A percentile compares a stretch with the other conserved stretches of the same genome.
Conservation (phyloP, 2,329 filamentous ascomycete genomes). For the Diaporthe citri region DNA sequence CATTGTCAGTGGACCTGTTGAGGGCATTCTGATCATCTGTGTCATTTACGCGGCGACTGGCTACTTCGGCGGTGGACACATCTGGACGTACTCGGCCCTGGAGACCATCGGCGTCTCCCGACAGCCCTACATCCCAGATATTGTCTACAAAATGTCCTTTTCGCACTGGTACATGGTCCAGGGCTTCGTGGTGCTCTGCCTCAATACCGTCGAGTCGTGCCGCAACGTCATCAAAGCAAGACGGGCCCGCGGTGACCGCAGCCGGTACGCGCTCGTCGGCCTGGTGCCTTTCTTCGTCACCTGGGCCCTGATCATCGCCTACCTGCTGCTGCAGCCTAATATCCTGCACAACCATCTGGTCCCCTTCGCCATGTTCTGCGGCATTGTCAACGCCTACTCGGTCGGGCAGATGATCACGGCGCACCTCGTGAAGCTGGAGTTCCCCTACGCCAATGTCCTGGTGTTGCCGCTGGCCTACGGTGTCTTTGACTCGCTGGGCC, state of each 20-base stretch:
- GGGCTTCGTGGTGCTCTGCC: slow-evolving; percentile 82
- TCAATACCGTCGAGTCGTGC: slow-evolving; percentile 85
- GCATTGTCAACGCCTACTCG: slow-evolving; percentile 92
- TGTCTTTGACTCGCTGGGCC: slow-evolving; percentile 84
- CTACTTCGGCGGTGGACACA: slow-evolving; percentile 86
- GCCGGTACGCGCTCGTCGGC: slow-evolving; percentile 82
- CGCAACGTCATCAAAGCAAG: slow-evolving; percentile 88
- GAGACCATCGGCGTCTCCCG: slow-evolving; percentile 77
- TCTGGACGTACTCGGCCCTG: slow-evolving; percentile 91
- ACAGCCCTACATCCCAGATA: slow-evolving; percentile 73
- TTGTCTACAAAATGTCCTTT: slow-evolving; percentile 84
- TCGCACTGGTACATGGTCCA: slow-evolving; percentile 95
- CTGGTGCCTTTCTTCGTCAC: slow-evolving; percentile 83
- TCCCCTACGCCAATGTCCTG: slow-evolving; percentile 92
- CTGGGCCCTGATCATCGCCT: slow-evolving; percentile 82
- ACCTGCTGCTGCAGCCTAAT: slow-evolving; percentile 85
- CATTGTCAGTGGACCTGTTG: slow-evolving; percentile 92
- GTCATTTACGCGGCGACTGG: slow-evolving; percentile 87
- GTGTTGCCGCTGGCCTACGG: slow-evolving; percentile 82
- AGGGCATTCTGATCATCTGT: slow-evolving; percentile 89
- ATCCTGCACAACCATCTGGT: slow-evolving; percentile 88
- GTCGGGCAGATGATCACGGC: slow-evolving; percentile 97
- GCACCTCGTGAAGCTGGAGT: slow-evolving; percentile 87
- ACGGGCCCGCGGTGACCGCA: slow-evolving; percentile 77
- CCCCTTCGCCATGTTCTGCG: slow-evolving; percentile 89